Percentiles rank a stretch among this genome's conserved stretches.
Conservation (phyloP, 352 stramenopile species). For the Phytophthora sp. region DNA sequence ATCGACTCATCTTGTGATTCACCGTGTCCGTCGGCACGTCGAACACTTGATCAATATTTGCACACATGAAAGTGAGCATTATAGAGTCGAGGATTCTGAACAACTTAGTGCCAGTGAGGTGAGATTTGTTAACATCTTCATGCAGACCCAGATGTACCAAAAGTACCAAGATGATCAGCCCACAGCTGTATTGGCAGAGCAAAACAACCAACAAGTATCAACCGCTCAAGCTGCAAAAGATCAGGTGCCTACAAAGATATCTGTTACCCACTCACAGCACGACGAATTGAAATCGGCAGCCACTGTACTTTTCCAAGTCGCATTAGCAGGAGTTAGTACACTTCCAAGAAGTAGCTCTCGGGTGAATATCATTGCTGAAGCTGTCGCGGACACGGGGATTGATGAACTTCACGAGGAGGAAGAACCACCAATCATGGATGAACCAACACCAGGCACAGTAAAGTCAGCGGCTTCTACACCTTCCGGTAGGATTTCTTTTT, state of each 20-base stretch:
- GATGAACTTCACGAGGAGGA: neutral
- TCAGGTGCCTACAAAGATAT: neutral
- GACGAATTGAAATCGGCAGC: conserved; percentile 34
- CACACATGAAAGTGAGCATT: neutral
- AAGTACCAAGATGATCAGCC: conserved; percentile 54
- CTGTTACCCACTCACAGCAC: conserved; percentile 9
- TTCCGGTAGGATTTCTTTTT: conserved; percentile 6
- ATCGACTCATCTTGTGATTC: conserved; percentile 52
- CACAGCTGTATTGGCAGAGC: neutral
- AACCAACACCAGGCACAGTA: conserved; percentile 5
- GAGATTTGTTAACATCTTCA: conserved; percentile 36
- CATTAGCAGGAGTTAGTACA: conserved; percentile 36
- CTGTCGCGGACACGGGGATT: neutral
- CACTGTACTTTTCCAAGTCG: conserved; percentile 45
- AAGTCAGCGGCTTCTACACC: conserved; percentile 12
- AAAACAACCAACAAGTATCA: conserved; percentile 6
- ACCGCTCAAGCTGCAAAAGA: neutral
- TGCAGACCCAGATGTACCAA: conserved; percentile 61
- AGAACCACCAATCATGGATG: neutral
- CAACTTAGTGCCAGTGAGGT: conserved; percentile 18
- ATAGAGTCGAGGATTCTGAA: neutral
- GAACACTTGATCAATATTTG: conserved; percentile 41
- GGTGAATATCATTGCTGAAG: neutral
- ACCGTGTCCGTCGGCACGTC: conserved; percentile 49
- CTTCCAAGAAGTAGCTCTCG: neutral